Percentiles rank a stretch among this genome's conserved stretches.
These are phyloP conservation scores for Collybiopsis luxurians DNA, from an alignment of 768 basidiomycete species.

Conservation along the genomic window DNA sequence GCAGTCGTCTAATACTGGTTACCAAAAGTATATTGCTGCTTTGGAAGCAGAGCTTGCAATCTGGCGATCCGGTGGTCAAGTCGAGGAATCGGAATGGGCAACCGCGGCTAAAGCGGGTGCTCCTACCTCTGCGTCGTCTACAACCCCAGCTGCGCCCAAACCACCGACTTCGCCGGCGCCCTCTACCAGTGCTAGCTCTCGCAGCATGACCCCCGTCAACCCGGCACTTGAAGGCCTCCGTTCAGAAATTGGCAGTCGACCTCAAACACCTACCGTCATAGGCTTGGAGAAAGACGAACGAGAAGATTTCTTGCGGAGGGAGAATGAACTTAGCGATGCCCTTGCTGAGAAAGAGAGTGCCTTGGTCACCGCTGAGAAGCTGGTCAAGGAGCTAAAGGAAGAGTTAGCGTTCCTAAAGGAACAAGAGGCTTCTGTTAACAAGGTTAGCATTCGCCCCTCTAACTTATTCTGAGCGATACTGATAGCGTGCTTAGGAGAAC, in stretches of 20 bases:
- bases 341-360: constrained; percentile 90
- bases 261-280: constrained; percentile 88
- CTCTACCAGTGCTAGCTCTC: constrained; percentile 44
- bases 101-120: constrained; percentile 56
- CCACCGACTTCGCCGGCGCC: constrained; percentile 63
- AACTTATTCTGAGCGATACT: neutral
- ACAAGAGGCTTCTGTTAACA: constrained; percentile 76
- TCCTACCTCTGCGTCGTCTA: constrained; percentile 32
- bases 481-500: constrained; percentile 63
- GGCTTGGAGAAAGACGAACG: constrained; percentile 94
- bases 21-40: constrained; percentile 83
- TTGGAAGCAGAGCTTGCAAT: constrained; percentile 88
- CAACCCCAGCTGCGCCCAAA: constrained; percentile 52
- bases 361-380: constrained; percentile 76
- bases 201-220: constrained; percentile 71
- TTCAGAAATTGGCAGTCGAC: constrained; percentile 75
- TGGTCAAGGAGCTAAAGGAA: constrained; percentile 84
- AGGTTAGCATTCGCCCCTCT: constrained; percentile 41
- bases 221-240: constrained; percentile 71
- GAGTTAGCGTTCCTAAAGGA: constrained; percentile 90
- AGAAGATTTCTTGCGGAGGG: constrained; percentile 93
- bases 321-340: constrained; percentile 94
- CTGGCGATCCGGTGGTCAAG: constrained; percentile 86
- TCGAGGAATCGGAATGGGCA: constrained; percentile 84
- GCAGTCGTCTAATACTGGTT: constrained; percentile 77